Conservation (phyloP, 202 grass and related monocot species). For the Carex sylvatica region DNA sequence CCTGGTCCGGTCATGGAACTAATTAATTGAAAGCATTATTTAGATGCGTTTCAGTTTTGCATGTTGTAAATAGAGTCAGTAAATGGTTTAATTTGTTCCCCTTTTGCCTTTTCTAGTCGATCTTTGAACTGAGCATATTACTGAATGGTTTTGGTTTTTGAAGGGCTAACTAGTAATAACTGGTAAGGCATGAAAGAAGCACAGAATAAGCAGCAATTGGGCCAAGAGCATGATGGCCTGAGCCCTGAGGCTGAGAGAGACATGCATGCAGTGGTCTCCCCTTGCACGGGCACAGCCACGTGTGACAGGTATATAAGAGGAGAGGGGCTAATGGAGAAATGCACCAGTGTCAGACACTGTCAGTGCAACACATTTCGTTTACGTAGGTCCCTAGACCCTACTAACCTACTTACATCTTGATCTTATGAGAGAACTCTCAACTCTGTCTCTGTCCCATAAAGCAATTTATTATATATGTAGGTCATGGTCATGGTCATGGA, state of each 20-base stretch:
- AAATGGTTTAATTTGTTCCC: not conserved
- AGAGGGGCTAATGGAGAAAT: not conserved
- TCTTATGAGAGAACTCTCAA: not conserved
- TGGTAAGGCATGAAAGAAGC: not conserved
- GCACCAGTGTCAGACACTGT: not conserved
- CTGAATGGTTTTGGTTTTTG: not conserved
- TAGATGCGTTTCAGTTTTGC: constrained; percentile 24
- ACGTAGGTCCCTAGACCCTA: not conserved
- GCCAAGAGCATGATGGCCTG: constrained; percentile 13
- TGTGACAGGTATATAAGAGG: constrained; percentile 14
- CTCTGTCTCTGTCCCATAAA: not conserved
- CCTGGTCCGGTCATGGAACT: not conserved
- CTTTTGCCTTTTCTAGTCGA: not conserved
- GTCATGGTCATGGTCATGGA: too few species aligned
- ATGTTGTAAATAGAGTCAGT: not conserved
- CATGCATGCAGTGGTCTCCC: constrained; percentile 22
- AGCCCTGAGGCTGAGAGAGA: not conserved
- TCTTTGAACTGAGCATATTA: not conserved
- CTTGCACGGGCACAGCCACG: constrained; percentile 9
- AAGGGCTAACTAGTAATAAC: not conserved
- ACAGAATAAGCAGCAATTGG: not conserved
- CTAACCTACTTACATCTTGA: not conserved
- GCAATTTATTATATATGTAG: not conserved
- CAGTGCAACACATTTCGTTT: not conserved
- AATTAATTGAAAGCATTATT: constrained; percentile 28